Evolutionary conservation across 2,329 filamentous ascomycete genomes (phyloP).

Genomic region (Cylindrodendrum hubeiense): DNA sequence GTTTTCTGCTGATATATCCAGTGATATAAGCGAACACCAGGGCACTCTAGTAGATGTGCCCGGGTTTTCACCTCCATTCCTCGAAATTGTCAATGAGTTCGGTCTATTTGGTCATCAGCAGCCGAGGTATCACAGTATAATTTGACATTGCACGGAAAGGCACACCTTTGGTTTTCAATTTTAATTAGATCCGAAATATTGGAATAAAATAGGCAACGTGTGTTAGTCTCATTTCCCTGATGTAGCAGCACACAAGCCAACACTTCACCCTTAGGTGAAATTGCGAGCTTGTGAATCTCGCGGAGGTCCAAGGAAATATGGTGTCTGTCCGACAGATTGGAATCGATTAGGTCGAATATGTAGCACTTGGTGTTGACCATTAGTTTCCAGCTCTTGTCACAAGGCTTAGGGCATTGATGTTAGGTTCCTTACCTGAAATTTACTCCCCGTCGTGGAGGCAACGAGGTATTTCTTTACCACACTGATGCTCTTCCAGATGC

Average conservation of each 20-base stretch:
- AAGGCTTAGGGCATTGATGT: neutral
- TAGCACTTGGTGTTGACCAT: neutral
- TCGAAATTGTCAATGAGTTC: neutral
- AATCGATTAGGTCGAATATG: neutral
- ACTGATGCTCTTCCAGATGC: neutral
- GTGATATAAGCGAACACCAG: conserved; percentile 2
- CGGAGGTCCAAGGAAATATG: neutral
- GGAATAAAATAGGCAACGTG: neutral
- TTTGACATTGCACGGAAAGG: neutral
- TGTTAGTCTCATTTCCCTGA: neutral
- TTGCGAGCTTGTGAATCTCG: neutral
- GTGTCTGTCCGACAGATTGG: neutral
- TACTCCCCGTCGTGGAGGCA: neutral
- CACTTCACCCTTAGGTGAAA: neutral
- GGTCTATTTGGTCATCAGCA: neutral
- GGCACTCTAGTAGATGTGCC: neutral
- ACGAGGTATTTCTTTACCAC: neutral
- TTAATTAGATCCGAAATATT: neutral
- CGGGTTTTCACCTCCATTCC: neutral
- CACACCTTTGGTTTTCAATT: neutral
- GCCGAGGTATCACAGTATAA: neutral
- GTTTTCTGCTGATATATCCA: neutral
- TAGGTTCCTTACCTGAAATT: neutral
- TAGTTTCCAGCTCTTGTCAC: neutral
- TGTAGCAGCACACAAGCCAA: conserved; percentile 1